Evolutionary conservation across 2,329 filamentous ascomycete genomes (phyloP), one percentile per base, ranked within the genome.

Genomic region (Neofusicoccum parvum): DNA sequence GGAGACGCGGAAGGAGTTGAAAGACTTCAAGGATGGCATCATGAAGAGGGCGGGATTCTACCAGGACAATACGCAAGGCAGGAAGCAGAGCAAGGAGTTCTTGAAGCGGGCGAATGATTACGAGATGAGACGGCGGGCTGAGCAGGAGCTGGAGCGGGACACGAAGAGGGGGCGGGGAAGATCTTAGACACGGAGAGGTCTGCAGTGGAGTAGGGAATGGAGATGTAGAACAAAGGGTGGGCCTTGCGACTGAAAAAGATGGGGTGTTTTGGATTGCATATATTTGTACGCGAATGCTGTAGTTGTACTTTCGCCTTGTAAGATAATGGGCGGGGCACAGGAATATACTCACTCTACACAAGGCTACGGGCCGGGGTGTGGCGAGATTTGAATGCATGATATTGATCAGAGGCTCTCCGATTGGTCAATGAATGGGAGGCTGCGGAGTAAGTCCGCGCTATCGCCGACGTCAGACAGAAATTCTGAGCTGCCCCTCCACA

Each of bases 121-220:
- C 32, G 68, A 69, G 65, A 59, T 60, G 45, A 50, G 56, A 65
- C 45, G 45, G 36, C 41, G 41, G 62, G 32, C 23, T 36, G 51
- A 66, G 59, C 46, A 51, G 53, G 43, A 37, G 50, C 27, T 48
- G 27, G 51, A 65, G 15, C n/a, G n/a, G 32, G 51, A 51, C 20
- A 6, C 14, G 10, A 32, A 20, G 9, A 48, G 43, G 12, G 11
- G 17, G 1, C 41, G 41, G 41, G 37, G 63, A 10, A 43, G 27
- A 36, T 45, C 36, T 17, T 64, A 54, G 45, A 48, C 3, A 11
- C 11, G 11, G 11, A 1, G 11, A 15, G 45, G 9, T 23, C 3
- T 23, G 11, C 12, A 14, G 20, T 12, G 32, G 14, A 37, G 32
- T 36, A 37, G 5, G 14, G 32, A 32, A 27, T 36, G 50, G 34